Evolutionary conservation across 2,329 filamentous ascomycete genomes (phyloP), one percentile per base, ranked within the genome.

Genomic region (Chaetomiaceae sp.): DNA sequence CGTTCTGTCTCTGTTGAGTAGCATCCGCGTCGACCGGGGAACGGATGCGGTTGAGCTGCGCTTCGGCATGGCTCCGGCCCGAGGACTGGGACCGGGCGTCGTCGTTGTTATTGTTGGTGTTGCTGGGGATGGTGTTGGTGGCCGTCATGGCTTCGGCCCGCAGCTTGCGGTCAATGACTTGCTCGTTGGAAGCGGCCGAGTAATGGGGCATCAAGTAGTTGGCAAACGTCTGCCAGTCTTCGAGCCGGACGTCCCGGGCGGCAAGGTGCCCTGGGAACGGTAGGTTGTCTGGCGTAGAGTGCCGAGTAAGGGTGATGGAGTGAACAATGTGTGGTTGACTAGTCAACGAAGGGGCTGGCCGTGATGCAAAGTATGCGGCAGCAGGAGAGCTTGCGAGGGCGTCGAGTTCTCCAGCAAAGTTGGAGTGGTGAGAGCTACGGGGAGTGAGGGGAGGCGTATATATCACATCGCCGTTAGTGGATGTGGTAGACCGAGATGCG

Each of bases 141-240:
- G 38, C 36, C 12, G 50, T 38, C 34, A 65, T 62, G 4, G 65
- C 66, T 52, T 80, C 75, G 0, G 69, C 70, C 25, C 70, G 69
- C 25, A 76, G 57, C 61, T 82, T 82, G 50, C 76, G 71, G 56
- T 79, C 74, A 15, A 76, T 65, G 17, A 81, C 61, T 44, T 71
- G 69, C 20, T 75, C 73, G 59, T 80, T 82, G 17, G 67, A 65
- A 15, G 65, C 62, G 1, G 68, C 65, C 4, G 69, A 67, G 62
- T 79, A 73, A 49, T 77, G 68, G 0, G 81, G 80, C 20, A 83
- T 64, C 15, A 84, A 65, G 55, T 76, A 77, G 60, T 82, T 82
- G 42, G 80, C 59, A 64, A 84, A 84, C 0, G 80, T 82, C 33
- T 74, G 72, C 81, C 81, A 84, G 62, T 84, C 81, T 60, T 79